phyloP scores from a whole-genome alignment of 345 rosid species.

The Dovyalis caffra region DNA sequence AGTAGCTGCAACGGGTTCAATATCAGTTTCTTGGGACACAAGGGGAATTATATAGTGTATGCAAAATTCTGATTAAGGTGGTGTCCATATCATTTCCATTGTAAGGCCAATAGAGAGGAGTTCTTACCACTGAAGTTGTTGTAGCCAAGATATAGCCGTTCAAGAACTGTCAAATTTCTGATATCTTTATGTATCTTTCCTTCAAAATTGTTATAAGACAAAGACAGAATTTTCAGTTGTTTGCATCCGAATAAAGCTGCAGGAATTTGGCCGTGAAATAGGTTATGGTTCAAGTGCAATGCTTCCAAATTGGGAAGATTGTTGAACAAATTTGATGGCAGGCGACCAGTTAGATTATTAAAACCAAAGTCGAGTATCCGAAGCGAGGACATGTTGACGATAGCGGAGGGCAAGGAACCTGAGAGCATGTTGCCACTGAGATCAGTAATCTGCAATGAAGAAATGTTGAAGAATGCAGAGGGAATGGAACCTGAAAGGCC shows the following conservation, averaged over 20 bases:
- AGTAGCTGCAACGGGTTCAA: too few relatives aligned
- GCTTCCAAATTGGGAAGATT: background rate
- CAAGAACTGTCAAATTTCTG: background rate
- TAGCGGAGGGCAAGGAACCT: too few relatives aligned
- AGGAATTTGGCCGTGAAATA: constrained; percentile 16
- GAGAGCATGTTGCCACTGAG: too few relatives aligned
- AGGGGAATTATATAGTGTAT: too few relatives aligned
- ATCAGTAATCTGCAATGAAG: background rate
- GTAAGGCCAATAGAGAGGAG: too few relatives aligned
- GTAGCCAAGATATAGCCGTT: background rate
- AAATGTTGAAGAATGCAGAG: constrained; percentile 5
- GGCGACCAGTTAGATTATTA: constrained; percentile 10
- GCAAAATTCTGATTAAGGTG: too few relatives aligned
- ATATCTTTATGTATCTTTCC: too few relatives aligned
- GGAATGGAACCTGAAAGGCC: constrained; percentile 22
- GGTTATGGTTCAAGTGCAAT: constrained; percentile 6
- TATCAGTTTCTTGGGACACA: too few relatives aligned
- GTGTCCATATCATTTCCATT: too few relatives aligned
- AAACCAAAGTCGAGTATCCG: background rate
- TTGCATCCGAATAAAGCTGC: background rate
- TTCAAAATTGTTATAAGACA: too few relatives aligned
- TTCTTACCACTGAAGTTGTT: constrained; percentile 8
- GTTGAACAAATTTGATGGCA: constrained; percentile 10
- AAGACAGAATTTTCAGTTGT: too few relatives aligned
- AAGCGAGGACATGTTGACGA: too few relatives aligned